Evolutionary conservation across 176 grass and related monocot species (phyloP).

Genomic region (Musa troglodytarum): DNA sequence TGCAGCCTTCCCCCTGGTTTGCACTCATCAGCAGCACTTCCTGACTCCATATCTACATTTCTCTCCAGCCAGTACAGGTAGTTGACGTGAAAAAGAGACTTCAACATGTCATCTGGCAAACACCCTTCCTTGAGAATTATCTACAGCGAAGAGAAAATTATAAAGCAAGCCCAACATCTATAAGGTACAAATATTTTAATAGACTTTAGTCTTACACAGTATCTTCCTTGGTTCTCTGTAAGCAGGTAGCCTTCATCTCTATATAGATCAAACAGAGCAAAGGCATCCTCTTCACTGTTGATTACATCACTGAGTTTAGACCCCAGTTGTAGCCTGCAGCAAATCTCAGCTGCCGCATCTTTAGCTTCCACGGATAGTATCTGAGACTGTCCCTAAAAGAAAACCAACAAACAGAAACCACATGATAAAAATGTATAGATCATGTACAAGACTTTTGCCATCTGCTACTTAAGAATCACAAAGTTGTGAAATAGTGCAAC

Average conservation of each 20-base stretch:
- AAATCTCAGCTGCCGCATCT: constrained; percentile 69
- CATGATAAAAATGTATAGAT: constrained; percentile 2
- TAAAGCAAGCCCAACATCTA: not conserved
- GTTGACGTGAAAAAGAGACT: constrained; percentile 82
- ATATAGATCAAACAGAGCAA: constrained; percentile 75
- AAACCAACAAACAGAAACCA: not conserved
- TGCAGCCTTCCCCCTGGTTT: constrained; percentile 61
- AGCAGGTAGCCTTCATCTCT: constrained; percentile 82
- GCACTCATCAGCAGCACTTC: constrained; percentile 40
- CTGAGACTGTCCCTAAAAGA: constrained; percentile 27
- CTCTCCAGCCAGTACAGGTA: constrained; percentile 96
- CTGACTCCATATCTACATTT: constrained; percentile 52
- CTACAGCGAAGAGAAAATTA: constrained; percentile 29
- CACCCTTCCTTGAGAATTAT: constrained; percentile 83
- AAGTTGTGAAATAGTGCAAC: too few species aligned
- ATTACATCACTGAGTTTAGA: constrained; percentile 77
- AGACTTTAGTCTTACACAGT: constrained; percentile 38
- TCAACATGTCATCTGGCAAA: constrained; percentile 84
- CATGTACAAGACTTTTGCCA: not conserved
- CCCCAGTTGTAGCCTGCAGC: constrained; percentile 52
- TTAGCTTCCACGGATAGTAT: constrained; percentile 81
- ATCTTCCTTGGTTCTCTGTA: constrained; percentile 48
- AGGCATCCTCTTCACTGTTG: constrained; percentile 62
- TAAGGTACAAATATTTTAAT: constrained; percentile 5
- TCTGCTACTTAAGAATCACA: not conserved